Evolutionary conservation across 1,284 basidiomycete genomes (phyloP).

Genomic region (Polyporus tsugae): DNA sequence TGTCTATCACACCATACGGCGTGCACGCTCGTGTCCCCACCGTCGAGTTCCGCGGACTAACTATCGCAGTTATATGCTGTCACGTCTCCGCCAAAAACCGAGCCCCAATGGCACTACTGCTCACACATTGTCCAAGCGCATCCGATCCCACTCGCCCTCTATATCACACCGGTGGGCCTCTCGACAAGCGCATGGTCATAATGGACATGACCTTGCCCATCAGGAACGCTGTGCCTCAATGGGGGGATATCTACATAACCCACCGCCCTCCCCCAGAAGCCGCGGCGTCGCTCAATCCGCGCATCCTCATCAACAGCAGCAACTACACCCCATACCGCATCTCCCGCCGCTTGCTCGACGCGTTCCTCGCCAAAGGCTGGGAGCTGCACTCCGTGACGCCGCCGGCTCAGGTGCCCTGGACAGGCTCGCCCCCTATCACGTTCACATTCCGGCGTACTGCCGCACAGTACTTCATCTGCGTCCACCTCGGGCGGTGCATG

Average conservation of each 20-base stretch:
- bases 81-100: neutral
- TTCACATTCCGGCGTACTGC: neutral
- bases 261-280: slow-evolving; percentile 1
- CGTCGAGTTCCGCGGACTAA: slow-evolving; percentile 1
- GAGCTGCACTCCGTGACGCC: neutral
- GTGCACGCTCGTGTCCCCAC: slow-evolving; percentile 10
- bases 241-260: slow-evolving; percentile 11
- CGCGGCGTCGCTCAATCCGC: neutral
- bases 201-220: neutral
- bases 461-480: neutral
- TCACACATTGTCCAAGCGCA: neutral
- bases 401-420: neutral
- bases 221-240: neutral
- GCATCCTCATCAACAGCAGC: slow-evolving; percentile 6
- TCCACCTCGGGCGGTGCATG: neutral
- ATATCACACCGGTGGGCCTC: neutral
- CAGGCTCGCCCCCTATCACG: neutral
- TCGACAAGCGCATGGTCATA: neutral
- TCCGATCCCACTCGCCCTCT: slow-evolving; percentile 5
- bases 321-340: slow-evolving; percentile 1
- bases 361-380: neutral
- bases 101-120: neutral
- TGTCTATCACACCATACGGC: slow-evolving; percentile 7
- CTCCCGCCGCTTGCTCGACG: neutral
- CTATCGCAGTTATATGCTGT: slow-evolving; percentile 1